phyloP scores from a whole-genome alignment of 495 filamentous ascomycete genomes.

The Lepraria neglecta region DNA sequence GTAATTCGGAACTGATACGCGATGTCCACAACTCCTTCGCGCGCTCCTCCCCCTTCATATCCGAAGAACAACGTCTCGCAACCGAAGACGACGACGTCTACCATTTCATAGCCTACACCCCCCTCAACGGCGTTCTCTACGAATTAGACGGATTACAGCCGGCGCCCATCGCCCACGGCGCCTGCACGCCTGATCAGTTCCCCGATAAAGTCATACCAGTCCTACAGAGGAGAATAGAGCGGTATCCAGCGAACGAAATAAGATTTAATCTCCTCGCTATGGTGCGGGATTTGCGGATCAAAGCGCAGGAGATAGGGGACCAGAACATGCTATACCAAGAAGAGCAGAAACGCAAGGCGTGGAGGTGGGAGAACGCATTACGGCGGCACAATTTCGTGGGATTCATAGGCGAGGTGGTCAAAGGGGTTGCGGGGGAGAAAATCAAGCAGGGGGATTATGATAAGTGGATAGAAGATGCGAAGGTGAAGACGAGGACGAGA shows the following conservation, averaged over 20 bases:
- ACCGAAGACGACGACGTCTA: constrained; percentile 72
- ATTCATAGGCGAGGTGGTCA: constrained; percentile 85
- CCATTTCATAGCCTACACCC: constrained; percentile 95
- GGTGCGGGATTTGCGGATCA: constrained; percentile 68
- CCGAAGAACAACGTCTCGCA: constrained; percentile 66
- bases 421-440: constrained; percentile 71
- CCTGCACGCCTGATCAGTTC: constrained; percentile 62
- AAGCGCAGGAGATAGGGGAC: constrained; percentile 79
- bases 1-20: constrained; percentile 74
- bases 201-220: constrained; percentile 80
- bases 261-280: constrained; percentile 94
- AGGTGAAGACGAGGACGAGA: constrained; percentile 62
- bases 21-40: constrained; percentile 93
- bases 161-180: constrained; percentile 80
- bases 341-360: constrained; percentile 75
- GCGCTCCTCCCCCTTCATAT: constrained; percentile 77
- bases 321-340: constrained; percentile 67
- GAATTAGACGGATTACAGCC: constrained; percentile 94
- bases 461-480: constrained; percentile 73
- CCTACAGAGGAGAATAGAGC: constrained; percentile 70
- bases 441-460: constrained; percentile 59
- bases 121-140: constrained; percentile 72
- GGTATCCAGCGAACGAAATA: constrained; percentile 84
- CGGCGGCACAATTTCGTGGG: constrained; percentile 93
- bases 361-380: constrained; percentile 95